Conservation (phyloP, 1,284 basidiomycete species). For the Singerocomus inundabilis region DNA sequence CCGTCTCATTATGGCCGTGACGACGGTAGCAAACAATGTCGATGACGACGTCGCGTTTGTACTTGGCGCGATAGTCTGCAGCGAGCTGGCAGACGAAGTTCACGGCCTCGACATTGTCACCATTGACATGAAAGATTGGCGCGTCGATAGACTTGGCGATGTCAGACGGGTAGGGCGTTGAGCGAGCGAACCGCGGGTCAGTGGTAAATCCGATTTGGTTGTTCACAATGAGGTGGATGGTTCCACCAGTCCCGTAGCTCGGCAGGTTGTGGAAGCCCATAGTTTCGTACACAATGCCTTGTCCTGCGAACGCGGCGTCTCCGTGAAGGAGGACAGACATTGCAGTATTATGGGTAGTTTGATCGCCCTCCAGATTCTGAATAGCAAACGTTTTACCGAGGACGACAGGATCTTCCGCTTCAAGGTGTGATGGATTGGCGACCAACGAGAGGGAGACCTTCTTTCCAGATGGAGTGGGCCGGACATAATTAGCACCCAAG, state of each 20-base stretch:
- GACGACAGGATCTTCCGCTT: constrained; percentile 97
- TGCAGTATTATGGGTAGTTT: constrained; percentile 72
- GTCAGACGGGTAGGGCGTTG: constrained; percentile 98
- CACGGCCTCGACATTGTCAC: constrained; percentile 97
- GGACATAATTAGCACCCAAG: constrained; percentile 97
- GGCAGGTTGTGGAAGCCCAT: constrained; percentile 98
- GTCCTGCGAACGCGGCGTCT: constrained; percentile 98
- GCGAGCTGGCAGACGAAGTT: constrained; percentile 98
- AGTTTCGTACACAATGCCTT: constrained; percentile 98
- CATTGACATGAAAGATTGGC: constrained; percentile 99
- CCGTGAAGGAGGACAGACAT: constrained; percentile 97
- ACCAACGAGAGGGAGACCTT: constrained; percentile 97
- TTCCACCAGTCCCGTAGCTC: constrained; percentile 96
- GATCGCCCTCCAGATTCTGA: constrained; percentile 93
- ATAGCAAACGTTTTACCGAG: constrained; percentile 97
- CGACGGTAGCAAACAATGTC: constrained; percentile 99
- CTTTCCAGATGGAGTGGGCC: constrained; percentile 97
- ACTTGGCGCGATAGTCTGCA: constrained; percentile 97
- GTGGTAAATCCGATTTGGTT: constrained; percentile 99
- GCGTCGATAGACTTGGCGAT: constrained; percentile 98
- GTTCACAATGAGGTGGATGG: constrained; percentile 98
- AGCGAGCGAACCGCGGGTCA: constrained; percentile 95
- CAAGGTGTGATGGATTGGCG: constrained; percentile 97
- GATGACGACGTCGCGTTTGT: constrained; percentile 98
- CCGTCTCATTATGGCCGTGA: constrained; percentile 99